These are phyloP conservation scores for Xylaria sp. DNA, from an alignment of 2,329 filamentous ascomycete species.

Conservation along the genomic window DNA sequence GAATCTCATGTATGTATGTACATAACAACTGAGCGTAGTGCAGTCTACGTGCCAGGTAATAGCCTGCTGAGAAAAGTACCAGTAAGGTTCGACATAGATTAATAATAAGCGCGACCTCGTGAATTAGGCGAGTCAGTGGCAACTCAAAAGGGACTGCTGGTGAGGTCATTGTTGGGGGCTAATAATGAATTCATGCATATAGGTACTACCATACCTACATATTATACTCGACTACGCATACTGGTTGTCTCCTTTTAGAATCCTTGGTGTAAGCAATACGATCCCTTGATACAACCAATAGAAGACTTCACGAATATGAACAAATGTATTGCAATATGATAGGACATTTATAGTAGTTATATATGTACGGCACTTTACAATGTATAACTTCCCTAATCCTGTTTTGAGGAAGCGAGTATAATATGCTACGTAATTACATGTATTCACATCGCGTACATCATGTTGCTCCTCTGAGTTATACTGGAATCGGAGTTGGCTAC, in stretches of 20 bases:
- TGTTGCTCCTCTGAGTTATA: background rate
- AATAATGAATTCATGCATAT: slow-evolving; percentile 22
- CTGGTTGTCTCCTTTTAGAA: slow-evolving; percentile 28
- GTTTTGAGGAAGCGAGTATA: background rate
- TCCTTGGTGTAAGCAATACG: slow-evolving; percentile 20
- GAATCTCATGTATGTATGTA: slow-evolving; percentile 7
- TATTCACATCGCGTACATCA: background rate
- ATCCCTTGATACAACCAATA: slow-evolving; percentile 29
- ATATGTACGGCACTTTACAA: background rate
- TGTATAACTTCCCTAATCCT: background rate
- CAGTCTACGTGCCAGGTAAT: background rate
- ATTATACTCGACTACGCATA: no score
- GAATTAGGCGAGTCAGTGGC: slow-evolving; percentile 1
- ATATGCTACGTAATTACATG: background rate
- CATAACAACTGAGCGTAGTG: no score
- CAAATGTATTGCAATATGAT: background rate
- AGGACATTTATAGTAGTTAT: background rate
- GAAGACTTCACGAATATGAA: background rate
- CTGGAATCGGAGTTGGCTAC: background rate
- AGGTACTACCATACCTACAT: slow-evolving; percentile 3
- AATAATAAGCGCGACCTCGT: slow-evolving; percentile 3
- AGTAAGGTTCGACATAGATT: slow-evolving; percentile 4
- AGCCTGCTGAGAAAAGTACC: background rate
- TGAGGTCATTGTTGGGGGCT: slow-evolving; percentile 22
- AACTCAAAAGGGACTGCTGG: slow-evolving; percentile 11